phyloP scores from a whole-genome alignment of 2,329 filamentous ascomycete species.

The Akanthomyces dipterigenus region DNA sequence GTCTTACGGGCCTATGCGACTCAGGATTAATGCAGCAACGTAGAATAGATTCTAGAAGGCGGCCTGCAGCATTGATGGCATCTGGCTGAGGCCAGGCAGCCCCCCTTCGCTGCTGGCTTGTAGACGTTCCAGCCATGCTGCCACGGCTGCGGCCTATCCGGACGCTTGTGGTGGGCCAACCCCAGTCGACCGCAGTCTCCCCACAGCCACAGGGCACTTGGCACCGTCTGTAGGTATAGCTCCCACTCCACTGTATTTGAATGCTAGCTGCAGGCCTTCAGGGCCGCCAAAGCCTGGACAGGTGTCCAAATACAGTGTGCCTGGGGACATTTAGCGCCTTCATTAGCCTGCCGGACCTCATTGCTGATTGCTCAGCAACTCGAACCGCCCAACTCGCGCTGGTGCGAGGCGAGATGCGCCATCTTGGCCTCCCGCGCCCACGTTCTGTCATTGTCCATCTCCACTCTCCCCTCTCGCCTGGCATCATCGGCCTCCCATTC shows the following conservation, averaged over 20 bases:
- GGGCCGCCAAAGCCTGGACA: background rate
- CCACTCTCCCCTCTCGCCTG: constrained; percentile 9
- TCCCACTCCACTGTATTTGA: background rate
- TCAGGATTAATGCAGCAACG: too few species aligned
- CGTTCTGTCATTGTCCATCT: background rate
- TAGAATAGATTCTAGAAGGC: too few species aligned
- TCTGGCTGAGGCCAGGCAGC: too few species aligned
- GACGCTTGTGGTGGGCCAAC: background rate
- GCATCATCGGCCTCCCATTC: constrained; percentile 7
- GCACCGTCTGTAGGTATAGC: too few species aligned
- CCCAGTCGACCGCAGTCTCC: background rate
- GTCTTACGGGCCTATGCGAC: too few species aligned
- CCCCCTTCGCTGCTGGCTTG: background rate
- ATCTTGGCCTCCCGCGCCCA: background rate
- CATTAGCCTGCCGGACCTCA: background rate
- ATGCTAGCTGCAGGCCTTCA: background rate
- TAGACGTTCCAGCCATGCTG: background rate
- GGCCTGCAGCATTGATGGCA: too few species aligned
- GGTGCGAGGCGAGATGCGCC: background rate
- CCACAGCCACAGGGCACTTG: background rate
- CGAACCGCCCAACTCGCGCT: background rate
- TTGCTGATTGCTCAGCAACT: constrained; percentile 4
- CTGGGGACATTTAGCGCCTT: background rate
- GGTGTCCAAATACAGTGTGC: background rate
- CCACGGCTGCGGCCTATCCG: too few species aligned